Evolutionary conservation across 1,139 yeast species (phyloP).

Genomic region (Yamadazyma pseudoaaseri): DNA sequence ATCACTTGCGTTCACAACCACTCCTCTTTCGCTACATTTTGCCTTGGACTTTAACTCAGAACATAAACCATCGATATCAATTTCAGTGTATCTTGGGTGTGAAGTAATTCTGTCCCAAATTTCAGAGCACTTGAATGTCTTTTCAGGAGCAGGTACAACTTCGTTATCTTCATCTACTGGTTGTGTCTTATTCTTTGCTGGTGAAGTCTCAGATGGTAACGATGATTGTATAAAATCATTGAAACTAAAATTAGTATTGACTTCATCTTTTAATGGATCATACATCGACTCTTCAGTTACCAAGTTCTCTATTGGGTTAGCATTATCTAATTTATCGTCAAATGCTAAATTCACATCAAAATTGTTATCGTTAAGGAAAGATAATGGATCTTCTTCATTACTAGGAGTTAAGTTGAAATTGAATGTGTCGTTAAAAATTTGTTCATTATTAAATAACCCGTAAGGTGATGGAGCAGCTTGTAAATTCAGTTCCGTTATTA

Average conservation of each 20-base stretch:
- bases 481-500: constrained; percentile 3
- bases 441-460: constrained; percentile 24
- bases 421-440: constrained; percentile 24
- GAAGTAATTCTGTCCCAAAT: constrained; percentile 95
- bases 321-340: constrained; percentile 23
- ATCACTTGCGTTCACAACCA: constrained; percentile 76
- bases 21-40: constrained; percentile 93
- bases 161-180: constrained; percentile 22
- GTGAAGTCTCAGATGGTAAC: constrained; percentile 13
- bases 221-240: constrained; percentile 36
- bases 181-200: constrained; percentile 7
- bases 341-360: constrained; percentile 54
- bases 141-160: constrained; percentile 37
- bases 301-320: constrained; percentile 32
- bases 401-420: constrained; percentile 19
- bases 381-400: constrained; percentile 35
- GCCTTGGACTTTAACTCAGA: constrained; percentile 85
- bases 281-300: constrained; percentile 67
- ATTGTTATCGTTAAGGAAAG: constrained; percentile 45
- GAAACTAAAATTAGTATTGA: constrained; percentile 28
- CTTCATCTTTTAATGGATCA: constrained; percentile 49
- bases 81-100: constrained; percentile 89
- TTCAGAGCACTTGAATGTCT: constrained; percentile 67
- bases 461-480: constrained; percentile 18
- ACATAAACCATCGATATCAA: constrained; percentile 93